These are phyloP conservation scores for Trametes maxima DNA, from an alignment of 768 basidiomycete genomes.

Conservation along the genomic window DNA sequence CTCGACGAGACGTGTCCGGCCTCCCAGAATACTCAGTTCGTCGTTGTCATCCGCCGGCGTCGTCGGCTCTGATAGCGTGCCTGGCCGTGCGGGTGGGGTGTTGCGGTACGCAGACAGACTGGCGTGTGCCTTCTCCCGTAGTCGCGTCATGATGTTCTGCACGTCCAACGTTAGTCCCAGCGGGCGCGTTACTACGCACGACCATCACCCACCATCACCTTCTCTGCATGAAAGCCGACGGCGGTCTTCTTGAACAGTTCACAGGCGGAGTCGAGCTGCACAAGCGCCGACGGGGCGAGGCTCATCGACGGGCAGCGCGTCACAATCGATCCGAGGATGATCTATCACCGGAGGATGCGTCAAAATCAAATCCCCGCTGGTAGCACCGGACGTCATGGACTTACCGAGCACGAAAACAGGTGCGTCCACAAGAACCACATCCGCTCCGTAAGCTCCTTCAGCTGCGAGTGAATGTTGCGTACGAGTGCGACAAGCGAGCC, in stretches of 20 bases:
- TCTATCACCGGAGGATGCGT: slow-evolving; percentile 40
- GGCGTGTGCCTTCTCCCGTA: slow-evolving; percentile 51
- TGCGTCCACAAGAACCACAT: slow-evolving; percentile 78
- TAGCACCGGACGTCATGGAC: slow-evolving; percentile 3
- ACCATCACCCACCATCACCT: slow-evolving; percentile 55
- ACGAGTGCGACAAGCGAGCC: slow-evolving; percentile 71
- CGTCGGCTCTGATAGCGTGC: slow-evolving; percentile 41
- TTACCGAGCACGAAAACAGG: slow-evolving; percentile 69
- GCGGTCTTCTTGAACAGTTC: slow-evolving; percentile 60
- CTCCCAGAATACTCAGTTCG: slow-evolving; percentile 60
- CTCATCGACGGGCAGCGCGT: slow-evolving; percentile 63
- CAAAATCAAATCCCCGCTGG: not conserved
- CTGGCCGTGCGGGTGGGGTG: slow-evolving; percentile 34
- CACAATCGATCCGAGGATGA: slow-evolving; percentile 71
- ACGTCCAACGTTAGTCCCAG: not conserved
- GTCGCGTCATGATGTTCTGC: slow-evolving; percentile 60
- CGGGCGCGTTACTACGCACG: not conserved
- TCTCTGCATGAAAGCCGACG: slow-evolving; percentile 54
- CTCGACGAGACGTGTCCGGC: slow-evolving; percentile 62
- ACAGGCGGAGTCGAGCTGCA: slow-evolving; percentile 64
- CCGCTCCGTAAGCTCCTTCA: slow-evolving; percentile 64
- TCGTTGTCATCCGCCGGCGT: slow-evolving; percentile 62
- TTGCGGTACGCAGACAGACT: slow-evolving; percentile 41
- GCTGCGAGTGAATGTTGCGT: slow-evolving; percentile 65
- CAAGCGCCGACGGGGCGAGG: slow-evolving; percentile 65